A percentile compares a stretch with the other conserved stretches of the same genome.
Evolutionary conservation across 495 filamentous ascomycete species (phyloP).

Genomic region (Penicillium coffeae): DNA sequence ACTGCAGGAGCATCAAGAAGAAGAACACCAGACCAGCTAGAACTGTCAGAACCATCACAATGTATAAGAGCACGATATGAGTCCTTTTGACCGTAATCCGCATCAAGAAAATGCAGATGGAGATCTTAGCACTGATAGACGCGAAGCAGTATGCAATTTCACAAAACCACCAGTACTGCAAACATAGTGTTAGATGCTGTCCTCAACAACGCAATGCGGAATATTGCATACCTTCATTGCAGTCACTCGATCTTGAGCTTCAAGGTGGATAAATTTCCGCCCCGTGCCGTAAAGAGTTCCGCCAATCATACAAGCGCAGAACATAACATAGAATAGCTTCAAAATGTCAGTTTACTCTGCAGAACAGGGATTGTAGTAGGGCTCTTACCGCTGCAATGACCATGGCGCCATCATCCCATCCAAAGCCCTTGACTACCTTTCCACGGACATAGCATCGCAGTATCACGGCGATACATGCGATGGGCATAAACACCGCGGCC

Average conservation of each 20-base stretch:
- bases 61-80: constrained; percentile 37
- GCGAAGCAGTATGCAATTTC: constrained; percentile 43
- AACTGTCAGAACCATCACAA: constrained; percentile 35
- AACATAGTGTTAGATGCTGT: background rate
- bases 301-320: constrained; percentile 39
- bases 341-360: background rate
- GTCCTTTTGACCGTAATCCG: constrained; percentile 36
- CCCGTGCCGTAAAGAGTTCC: constrained; percentile 38
- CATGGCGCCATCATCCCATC: constrained; percentile 42
- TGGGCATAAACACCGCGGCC: constrained; percentile 35
- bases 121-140: constrained; percentile 39
- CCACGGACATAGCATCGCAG: constrained; percentile 43
- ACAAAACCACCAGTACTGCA: constrained; percentile 41
- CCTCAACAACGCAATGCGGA: background rate
- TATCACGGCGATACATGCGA: constrained; percentile 34
- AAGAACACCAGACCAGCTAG: constrained; percentile 35
- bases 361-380: background rate
- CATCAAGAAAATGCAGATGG: constrained; percentile 44
- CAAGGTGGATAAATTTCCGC: constrained; percentile 21
- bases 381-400: constrained; percentile 29
- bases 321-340: constrained; percentile 36
- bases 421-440: constrained; percentile 38
- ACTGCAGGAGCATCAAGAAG: constrained; percentile 42
- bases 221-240: constrained; percentile 35
- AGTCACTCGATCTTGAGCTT: constrained; percentile 23